Evolutionary conservation across 371 early-diverging fungal species (phyloP), one percentile per base, ranked within the genome.

Genomic region (Mucor saturninus): DNA sequence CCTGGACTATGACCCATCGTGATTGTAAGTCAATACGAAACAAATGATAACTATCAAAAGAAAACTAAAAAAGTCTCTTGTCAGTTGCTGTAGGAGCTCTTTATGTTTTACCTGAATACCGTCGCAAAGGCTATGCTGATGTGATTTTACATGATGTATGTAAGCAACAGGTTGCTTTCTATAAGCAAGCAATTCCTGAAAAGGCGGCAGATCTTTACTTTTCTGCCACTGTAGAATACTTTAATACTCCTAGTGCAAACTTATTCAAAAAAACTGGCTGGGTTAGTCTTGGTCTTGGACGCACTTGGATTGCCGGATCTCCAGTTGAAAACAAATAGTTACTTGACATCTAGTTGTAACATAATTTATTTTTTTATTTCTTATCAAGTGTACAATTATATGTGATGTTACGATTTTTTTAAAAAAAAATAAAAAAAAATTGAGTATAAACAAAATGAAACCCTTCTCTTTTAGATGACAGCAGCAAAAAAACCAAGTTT

Each of bases 401-500:
- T 46, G 26, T 46, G 21, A 21, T 21, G 15, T 46, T 21, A 26
- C 11, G 11, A 38, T 46, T 46, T 4, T 46, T 7, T 4, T 26
- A 2, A 7, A 15, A 39, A 26, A 15, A 50, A 50, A 50, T 5
- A 39, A 26, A 39, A 26, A 8, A 39, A 9, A 8, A 10, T 37
- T 37, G 13, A 37, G 21, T 42, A 43, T 48, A 45, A 15, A 35
- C 30, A 29, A 4, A 48, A 26, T 15, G 48, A n/a, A 42, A 21
- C 11, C 21, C 13, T 42, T 29, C 30, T 30, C 21, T 21, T 30
- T 50, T 72, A 80, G 56, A 79, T 70, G 42, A 81, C 79, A 55
- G 79, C 67, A 53, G 87, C 87, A 79, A 86, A 86, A 75, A 88
- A 86, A 21, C 89, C 89, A 49, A 86, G 73, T 53, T 86, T 86